These are phyloP conservation scores for Xerocomus spinulosus DNA, from an alignment of 768 basidiomycete species.

Conservation along the genomic window DNA sequence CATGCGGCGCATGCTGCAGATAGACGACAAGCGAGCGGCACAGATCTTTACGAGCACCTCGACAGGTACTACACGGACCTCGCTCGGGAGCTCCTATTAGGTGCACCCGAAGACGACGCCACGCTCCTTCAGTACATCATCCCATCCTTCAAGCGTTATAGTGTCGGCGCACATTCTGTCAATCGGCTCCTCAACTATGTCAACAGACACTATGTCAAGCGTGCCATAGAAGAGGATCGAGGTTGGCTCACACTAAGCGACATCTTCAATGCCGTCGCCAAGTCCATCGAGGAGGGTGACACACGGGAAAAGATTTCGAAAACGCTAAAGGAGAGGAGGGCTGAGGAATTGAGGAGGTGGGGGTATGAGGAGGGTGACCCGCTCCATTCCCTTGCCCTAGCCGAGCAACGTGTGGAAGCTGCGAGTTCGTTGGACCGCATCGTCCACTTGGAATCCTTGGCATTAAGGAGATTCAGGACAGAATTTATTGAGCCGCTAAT, in stretches of 20 bases:
- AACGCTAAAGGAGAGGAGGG: constrained; percentile 53
- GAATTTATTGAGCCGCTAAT: constrained; percentile 70
- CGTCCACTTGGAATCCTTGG: constrained; percentile 59
- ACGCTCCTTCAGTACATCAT: constrained; percentile 66
- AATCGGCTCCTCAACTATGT: constrained; percentile 73
- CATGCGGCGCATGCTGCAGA: constrained; percentile 21
- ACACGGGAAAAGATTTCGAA: constrained; percentile 58
- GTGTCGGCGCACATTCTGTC: constrained; percentile 60
- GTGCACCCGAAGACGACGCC: constrained; percentile 61
- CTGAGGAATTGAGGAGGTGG: constrained; percentile 68
- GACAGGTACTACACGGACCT: constrained; percentile 66
- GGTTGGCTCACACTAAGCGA: constrained; percentile 72
- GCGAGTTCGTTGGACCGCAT: constrained; percentile 65
- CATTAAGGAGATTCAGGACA: constrained; percentile 65
- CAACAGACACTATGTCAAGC: constrained; percentile 68
- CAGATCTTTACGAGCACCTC: constrained; percentile 68
- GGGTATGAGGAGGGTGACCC: constrained; percentile 54
- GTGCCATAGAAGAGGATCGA: constrained; percentile 71
- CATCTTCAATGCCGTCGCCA: constrained; percentile 56
- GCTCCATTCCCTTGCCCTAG: constrained; percentile 44
- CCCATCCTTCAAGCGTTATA: constrained; percentile 66
- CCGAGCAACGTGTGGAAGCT: constrained; percentile 71
- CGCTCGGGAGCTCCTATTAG: constrained; percentile 57
- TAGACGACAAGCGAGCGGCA: constrained; percentile 42
- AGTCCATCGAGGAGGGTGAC: constrained; percentile 45